Conservation (phyloP, 768 basidiomycete genomes). For the Leccinum subgranulosum region DNA sequence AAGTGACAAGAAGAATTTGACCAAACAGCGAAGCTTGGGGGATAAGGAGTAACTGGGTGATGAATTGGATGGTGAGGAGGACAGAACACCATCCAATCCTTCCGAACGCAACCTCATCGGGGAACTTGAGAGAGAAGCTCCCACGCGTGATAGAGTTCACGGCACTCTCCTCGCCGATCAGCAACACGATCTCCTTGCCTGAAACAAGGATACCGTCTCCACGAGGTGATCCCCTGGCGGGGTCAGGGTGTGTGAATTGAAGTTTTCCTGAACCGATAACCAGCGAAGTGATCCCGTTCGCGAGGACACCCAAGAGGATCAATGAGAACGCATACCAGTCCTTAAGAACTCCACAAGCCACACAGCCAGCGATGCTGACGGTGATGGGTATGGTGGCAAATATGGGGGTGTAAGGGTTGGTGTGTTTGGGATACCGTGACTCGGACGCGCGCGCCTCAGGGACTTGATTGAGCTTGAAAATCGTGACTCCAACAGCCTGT, state of each 20-base stretch:
- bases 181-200: background rate
- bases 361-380: slow-evolving; percentile 16
- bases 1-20: slow-evolving; percentile 25
- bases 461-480: background rate
- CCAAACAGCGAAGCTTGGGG: slow-evolving; percentile 8
- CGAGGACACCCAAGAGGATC: slow-evolving; percentile 27
- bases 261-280: slow-evolving; percentile 21
- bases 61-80: slow-evolving; percentile 21
- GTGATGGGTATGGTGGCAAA: slow-evolving; percentile 15
- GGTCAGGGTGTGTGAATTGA: slow-evolving; percentile 11
- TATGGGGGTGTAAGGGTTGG: background rate
- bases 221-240: slow-evolving; percentile 12
- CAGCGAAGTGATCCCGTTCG: slow-evolving; percentile 25
- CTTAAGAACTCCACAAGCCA: slow-evolving; percentile 10
- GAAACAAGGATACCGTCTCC: slow-evolving; percentile 25
- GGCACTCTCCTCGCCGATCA: slow-evolving; percentile 2
- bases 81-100: slow-evolving; percentile 11
- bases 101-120: background rate
- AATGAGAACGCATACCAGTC: slow-evolving; percentile 27
- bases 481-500: background rate
- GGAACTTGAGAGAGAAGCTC: slow-evolving; percentile 5
- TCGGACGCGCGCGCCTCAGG: background rate
- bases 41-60: slow-evolving; percentile 27
- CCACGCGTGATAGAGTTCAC: slow-evolving; percentile 12
- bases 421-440: background rate